Base-by-base conservation (phyloP, 495 filamentous ascomycete species). In the Penicillium lagena region DNA sequence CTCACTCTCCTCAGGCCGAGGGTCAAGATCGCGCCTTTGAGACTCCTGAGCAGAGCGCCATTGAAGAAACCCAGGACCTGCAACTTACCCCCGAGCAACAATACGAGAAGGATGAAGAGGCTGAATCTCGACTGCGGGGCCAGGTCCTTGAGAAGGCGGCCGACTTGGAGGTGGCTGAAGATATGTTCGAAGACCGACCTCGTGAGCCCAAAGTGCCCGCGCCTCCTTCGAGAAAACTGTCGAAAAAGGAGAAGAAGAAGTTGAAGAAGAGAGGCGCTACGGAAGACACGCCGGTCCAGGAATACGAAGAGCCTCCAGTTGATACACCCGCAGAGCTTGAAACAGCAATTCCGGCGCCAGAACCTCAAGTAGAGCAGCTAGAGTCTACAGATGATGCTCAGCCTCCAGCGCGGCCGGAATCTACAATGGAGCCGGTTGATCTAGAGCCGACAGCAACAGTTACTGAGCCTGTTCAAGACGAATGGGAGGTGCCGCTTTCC, bases 211-310 rank as follows among this genome's bases (percentile, higher is more conserved):
- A 54, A 34, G 36, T 42, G 7, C 36, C 22, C 1, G 34, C 46
- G 4, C 32, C 49, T 35, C 12, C 58, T 35, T 50, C 54, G 8
- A 58, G 43, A 38, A 67, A 69, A 40, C 49, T 62, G 17, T 62
- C 60, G 12, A 66, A 67, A 46, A 68, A 67, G 37, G 63, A 73
- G 28, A 66, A 66, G 51, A 67, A 68, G 17, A 70, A 62, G 35
- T 46, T 42, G 14, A 68, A 67, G 49, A 58, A 63, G 42, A 50
- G 47, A 31, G 49, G 17, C 1, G 17, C 14, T n/a, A 12, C 40
- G 7, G 48, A 50, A 38, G 43, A 49, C 9, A 11, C 7, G 11
- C 28, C 37, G n/a, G n/a, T n/a, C 28, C 39, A 52, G 37, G 47
- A 51, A 37, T 22, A 45, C 9, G 34, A 43, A 12, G 13, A 31